Percentiles rank a stretch among this genome's conserved stretches.
Conservation (phyloP, 2,329 filamentous ascomycete genomes). For the Fusarium acutatum region DNA sequence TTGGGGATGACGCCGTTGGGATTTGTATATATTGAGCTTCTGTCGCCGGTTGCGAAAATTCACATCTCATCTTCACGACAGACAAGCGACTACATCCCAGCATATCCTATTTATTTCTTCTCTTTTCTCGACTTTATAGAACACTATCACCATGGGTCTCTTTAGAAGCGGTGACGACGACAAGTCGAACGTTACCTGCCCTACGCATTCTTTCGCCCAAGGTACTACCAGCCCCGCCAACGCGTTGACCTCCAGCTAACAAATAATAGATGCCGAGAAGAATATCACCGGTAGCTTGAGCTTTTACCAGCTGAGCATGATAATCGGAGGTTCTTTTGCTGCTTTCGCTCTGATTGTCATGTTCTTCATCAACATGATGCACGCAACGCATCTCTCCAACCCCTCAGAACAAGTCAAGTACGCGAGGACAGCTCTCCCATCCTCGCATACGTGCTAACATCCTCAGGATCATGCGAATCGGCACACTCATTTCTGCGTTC, state of each 20-base stretch:
- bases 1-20: background rate
- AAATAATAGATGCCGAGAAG: constrained; percentile 8
- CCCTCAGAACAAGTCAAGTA: constrained; percentile 37
- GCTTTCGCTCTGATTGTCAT: constrained; percentile 25
- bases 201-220: constrained; percentile 10
- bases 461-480: constrained; percentile 28
- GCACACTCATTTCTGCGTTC: constrained; percentile 24
- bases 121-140: background rate
- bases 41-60: background rate
- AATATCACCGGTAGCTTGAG: constrained; percentile 4
- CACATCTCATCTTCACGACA: background rate
- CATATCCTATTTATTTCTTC: too few species aligned
- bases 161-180: background rate
- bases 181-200: background rate
- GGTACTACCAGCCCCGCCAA: background rate
- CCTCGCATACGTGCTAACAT: background rate
- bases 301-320: constrained; percentile 29
- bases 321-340: constrained; percentile 30
- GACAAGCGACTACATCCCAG: background rate
- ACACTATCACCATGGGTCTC: background rate
- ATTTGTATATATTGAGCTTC: background rate
- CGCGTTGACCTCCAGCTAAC: background rate
- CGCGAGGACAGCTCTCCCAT: background rate
- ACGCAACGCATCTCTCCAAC: constrained; percentile 32
- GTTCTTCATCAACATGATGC: constrained; percentile 18